Base-by-base conservation (phyloP, 2,329 filamentous ascomycete species). In the Didymosphaeria variabile region DNA sequence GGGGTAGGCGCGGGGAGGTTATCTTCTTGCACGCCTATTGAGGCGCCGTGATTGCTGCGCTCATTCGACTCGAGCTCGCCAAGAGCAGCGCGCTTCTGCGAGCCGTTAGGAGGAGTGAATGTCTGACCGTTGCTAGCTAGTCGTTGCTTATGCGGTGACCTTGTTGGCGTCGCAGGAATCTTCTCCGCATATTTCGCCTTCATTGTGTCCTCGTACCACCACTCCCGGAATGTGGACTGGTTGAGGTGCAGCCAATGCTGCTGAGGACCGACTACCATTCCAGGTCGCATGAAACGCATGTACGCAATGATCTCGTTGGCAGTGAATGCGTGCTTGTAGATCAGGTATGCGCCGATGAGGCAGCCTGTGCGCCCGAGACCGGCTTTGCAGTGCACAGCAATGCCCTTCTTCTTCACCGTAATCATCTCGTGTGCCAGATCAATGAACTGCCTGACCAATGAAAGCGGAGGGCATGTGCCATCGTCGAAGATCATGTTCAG, bases 401-500 rank as follows among this genome's bases (percentile, higher is more conserved):
- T 97, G 49, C 90, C 91, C 85, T 93, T 94, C 80, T 94, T 93
- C 81, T 91, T 92, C 54, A 94, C 86, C 0, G 90, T 94, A 74
- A 99, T 99, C 80, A 91, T 97, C 76, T 97, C 91, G 75, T 98
- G 95, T 1, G 95, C 94, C 61, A 99, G 85, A 68, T 92, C 92
- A 79, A 99, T 94, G 77, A 99, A 99, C 76, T 94, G 94, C 68
- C 92, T 89, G 31, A 99, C 95, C n/a, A 94, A 90, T 19, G 88
- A 88, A 55, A 99, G 83, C 1, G 93, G 89, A 23, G 95, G 95
- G 78, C 95, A 99, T 4, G 95, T 99, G 66, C 95, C 95, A 72
- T 99, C 95, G 73, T 98, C 95, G 75, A 99, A 99, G 73, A 99
- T 98, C 95, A 99, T 99, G 81, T 99, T 95, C 44, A 98, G 85